Evolutionary conservation across 768 basidiomycete species (phyloP).

Genomic region (Boletus barrowsii): DNA sequence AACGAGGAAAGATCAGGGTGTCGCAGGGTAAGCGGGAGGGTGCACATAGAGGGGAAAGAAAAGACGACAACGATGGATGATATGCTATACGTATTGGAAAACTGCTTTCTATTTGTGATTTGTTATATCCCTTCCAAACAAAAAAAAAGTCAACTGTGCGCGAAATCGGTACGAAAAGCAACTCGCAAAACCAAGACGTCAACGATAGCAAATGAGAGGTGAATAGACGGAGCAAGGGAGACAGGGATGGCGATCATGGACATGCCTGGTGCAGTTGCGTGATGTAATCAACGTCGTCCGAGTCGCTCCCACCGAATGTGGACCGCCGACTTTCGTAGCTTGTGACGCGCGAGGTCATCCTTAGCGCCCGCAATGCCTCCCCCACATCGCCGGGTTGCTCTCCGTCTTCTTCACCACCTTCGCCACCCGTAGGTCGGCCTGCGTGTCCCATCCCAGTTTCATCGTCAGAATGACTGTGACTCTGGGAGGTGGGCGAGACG

Average conservation of each 20-base stretch:
- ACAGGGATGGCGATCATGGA: constrained; percentile 4
- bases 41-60: background rate
- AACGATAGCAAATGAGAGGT: background rate
- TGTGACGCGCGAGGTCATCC: background rate
- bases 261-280: constrained; percentile 8
- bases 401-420: background rate
- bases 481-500: background rate
- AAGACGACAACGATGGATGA: background rate
- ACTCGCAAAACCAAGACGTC: constrained; percentile 8
- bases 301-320: constrained; percentile 25
- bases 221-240: background rate
- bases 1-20: constrained; percentile 1
- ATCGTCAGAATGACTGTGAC: background rate
- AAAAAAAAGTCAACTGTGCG: constrained; percentile 1
- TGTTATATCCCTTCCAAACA: constrained; percentile 7
- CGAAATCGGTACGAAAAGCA: constrained; percentile 8
- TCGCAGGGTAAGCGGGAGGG: constrained; percentile 5
- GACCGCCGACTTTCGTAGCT: constrained; percentile 17
- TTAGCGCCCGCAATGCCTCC: constrained; percentile 12
- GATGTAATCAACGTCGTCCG: constrained; percentile 21
- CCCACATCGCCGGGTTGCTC: constrained; percentile 12
- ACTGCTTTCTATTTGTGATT: constrained; percentile 3
- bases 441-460: background rate
- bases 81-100: constrained; percentile 16
- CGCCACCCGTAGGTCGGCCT: background rate